Percentiles rank a stretch among this genome's conserved stretches.
Evolutionary conservation across 2,329 filamentous ascomycete species (phyloP).

Genomic region (Penicillium sp.): DNA sequence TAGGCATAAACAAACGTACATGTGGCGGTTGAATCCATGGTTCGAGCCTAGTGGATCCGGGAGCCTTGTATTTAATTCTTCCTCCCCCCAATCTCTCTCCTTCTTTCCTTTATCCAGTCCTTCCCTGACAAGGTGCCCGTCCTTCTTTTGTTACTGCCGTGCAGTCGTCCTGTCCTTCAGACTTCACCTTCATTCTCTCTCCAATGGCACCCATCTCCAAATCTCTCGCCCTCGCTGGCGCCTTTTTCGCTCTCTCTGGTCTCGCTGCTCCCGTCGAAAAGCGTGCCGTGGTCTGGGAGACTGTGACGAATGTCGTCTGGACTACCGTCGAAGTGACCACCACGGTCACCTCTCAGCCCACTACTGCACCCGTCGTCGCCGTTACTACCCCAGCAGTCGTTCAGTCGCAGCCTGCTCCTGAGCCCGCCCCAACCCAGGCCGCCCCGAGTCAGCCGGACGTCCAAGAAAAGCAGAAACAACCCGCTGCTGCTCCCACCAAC

Average conservation of each 20-base stretch:
- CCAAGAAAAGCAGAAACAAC: not conserved
- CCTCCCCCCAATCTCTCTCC: conserved; percentile 2
- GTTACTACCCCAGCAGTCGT: conserved; percentile 18
- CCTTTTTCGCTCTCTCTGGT: conserved; percentile 31
- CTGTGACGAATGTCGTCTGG: conserved; percentile 44
- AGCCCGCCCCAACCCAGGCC: conserved; percentile 9
- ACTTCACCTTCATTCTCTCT: conserved; percentile 1
- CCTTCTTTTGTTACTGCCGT: conserved; percentile 19
- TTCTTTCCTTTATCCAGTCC: conserved; percentile 15
- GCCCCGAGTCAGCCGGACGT: not conserved
- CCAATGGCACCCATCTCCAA: conserved; percentile 37
- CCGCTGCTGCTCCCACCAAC: conserved; percentile 2
- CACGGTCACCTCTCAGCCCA: conserved; percentile 41
- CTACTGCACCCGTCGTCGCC: conserved; percentile 18
- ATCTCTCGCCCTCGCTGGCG: conserved; percentile 33
- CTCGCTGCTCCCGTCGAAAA: conserved; percentile 33
- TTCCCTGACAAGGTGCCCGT: conserved; percentile 19
- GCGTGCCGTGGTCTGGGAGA: conserved; percentile 47
- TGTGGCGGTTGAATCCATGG: not conserved
- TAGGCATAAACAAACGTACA: no score
- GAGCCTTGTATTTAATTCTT: not conserved
- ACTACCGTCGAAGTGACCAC: conserved; percentile 47
- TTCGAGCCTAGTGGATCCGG: no score
- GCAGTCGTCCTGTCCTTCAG: conserved; percentile 18
- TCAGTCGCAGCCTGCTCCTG: conserved; percentile 8